Percentiles rank a stretch among this genome's conserved stretches.
These are phyloP conservation scores for Yarrowia sp. DNA, from an alignment of 805 yeast genomes.

Conservation along the genomic window DNA sequence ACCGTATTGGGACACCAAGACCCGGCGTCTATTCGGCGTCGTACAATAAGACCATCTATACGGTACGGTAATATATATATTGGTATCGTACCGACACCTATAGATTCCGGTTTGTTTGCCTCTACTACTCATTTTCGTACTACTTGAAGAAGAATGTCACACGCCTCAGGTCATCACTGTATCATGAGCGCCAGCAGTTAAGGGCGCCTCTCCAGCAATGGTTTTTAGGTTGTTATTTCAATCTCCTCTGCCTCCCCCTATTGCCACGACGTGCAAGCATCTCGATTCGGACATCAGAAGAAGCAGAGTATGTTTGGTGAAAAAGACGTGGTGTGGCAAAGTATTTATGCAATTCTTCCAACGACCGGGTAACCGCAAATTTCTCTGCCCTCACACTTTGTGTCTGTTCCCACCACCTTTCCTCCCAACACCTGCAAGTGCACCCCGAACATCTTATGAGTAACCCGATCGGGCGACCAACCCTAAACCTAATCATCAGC, in stretches of 20 bases:
- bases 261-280: constrained; percentile 39
- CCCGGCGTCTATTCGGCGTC: no score
- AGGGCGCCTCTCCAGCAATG: constrained; percentile 40
- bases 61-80: no score
- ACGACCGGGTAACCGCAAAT: constrained; percentile 28
- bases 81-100: neutral
- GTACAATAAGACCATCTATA: no score
- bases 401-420: neutral
- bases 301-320: constrained; percentile 9
- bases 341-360: neutral
- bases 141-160: constrained; percentile 30
- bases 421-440: constrained; percentile 6
- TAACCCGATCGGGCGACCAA: neutral
- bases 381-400: neutral
- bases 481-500: constrained; percentile 16
- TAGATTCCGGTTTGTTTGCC: no score
- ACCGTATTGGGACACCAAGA: no score
- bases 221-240: constrained; percentile 38
- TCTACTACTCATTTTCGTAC: no score
- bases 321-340: neutral
- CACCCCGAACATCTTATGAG: neutral
- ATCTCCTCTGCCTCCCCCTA: constrained; percentile 36
- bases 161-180: constrained; percentile 40
- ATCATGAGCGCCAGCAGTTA: constrained; percentile 40
- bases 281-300: constrained; percentile 38